phyloP scores from a whole-genome alignment of 371 early-diverging fungal species.

The Mortierella sp. region DNA sequence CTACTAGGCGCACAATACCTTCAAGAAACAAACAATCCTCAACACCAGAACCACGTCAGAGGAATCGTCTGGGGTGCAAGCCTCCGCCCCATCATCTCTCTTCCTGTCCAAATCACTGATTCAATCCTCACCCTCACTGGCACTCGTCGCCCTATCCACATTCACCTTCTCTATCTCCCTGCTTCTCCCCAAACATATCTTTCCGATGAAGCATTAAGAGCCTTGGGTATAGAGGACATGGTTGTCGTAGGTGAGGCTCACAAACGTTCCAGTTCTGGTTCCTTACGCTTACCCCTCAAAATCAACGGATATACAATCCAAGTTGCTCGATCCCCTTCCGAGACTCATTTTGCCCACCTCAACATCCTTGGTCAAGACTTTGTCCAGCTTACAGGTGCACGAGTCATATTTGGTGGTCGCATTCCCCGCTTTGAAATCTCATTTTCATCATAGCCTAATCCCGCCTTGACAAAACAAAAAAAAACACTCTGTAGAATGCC shows the following conservation, averaged over 20 bases:
- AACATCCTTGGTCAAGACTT: conserved; percentile 52
- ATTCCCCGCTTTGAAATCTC: conserved; percentile 38
- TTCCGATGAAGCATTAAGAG: conserved; percentile 22
- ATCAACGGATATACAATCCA: conserved; percentile 26
- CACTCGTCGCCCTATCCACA: conserved; percentile 21
- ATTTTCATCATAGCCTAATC: conserved; percentile 13
- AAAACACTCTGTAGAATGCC: neutral
- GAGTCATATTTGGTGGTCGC: conserved; percentile 28
- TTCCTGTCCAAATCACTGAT: conserved; percentile 30
- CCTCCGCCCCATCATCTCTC: conserved; percentile 39
- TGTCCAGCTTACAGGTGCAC: conserved; percentile 24
- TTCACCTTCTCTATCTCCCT: conserved; percentile 41
- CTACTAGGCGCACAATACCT: conserved; percentile 25
- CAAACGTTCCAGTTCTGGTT: neutral
- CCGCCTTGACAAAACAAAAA: neutral
- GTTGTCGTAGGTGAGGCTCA: conserved; percentile 29
- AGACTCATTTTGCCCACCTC: conserved; percentile 45
- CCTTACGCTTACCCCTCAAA: conserved; percentile 33
- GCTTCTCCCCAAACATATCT: conserved; percentile 41
- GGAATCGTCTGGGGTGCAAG: conserved; percentile 36
- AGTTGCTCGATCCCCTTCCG: conserved; percentile 31
- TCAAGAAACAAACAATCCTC: neutral
- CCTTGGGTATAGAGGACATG: conserved; percentile 38
- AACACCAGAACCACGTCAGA: conserved; percentile 14
- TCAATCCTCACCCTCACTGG: conserved; percentile 35